A percentile compares a stretch with the other conserved stretches of the same genome.
Evolutionary conservation across 352 stramenopile species (phyloP).

Genomic region (Globisporangium abappressorium): DNA sequence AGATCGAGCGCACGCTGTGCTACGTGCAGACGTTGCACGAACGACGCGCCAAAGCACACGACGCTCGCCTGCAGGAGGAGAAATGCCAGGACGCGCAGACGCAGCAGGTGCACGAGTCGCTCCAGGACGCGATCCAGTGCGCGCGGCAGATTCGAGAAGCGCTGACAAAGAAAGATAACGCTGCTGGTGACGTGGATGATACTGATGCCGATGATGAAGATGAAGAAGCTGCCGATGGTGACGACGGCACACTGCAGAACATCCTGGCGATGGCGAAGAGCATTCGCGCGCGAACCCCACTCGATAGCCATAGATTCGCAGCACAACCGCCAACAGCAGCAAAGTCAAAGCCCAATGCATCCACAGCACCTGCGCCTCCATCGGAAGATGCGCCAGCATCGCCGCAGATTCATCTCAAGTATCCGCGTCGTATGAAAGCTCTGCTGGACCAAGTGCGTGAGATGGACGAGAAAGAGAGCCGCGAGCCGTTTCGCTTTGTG

Average conservation of each 20-base stretch:
- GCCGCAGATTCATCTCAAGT: slow-evolving; percentile 30
- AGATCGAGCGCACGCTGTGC: slow-evolving; percentile 29
- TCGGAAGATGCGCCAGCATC: neutral
- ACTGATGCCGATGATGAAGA: slow-evolving; percentile 9
- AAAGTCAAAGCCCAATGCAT: neutral
- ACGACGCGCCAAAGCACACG: neutral
- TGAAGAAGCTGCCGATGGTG: neutral
- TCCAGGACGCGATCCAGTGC: slow-evolving; percentile 47
- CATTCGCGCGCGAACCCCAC: slow-evolving; percentile 12
- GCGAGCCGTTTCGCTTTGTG: slow-evolving; percentile 34
- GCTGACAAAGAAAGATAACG: slow-evolving; percentile 9
- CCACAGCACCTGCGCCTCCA: neutral
- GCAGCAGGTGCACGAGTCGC: slow-evolving; percentile 32
- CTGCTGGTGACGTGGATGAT: neutral
- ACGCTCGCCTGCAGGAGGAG: slow-evolving; percentile 7
- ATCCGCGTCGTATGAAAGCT: slow-evolving; percentile 44
- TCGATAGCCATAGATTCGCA: neutral
- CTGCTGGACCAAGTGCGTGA: slow-evolving; percentile 41
- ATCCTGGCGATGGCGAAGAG: slow-evolving; percentile 38
- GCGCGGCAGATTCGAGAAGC: slow-evolving; percentile 40
- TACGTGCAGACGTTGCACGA: slow-evolving; percentile 15
- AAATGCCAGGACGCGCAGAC: slow-evolving; percentile 22
- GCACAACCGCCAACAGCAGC: slow-evolving; percentile 2
- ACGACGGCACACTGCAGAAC: slow-evolving; percentile 11
- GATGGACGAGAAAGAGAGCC: slow-evolving; percentile 22